A percentile compares a stretch with the other conserved stretches of the same genome.
Evolutionary conservation across 495 filamentous ascomycete genomes (phyloP).

Genomic region (Tetracladium marchalianum): DNA sequence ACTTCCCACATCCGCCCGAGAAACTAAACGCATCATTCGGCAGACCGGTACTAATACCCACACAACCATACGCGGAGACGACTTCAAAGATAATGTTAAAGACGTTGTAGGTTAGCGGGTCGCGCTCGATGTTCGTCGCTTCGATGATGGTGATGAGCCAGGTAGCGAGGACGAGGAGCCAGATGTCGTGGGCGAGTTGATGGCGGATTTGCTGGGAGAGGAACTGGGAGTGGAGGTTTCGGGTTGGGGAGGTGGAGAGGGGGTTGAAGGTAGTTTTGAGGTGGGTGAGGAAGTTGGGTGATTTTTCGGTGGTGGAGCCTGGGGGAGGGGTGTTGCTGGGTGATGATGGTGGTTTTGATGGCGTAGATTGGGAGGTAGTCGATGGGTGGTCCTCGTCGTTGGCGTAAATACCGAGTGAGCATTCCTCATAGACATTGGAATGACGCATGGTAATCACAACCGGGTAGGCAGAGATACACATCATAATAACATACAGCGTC

Average conservation of each 20-base stretch:
- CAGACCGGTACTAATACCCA: conserved; percentile 67
- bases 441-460: conserved; percentile 64
- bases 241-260: neutral
- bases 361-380: neutral
- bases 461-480: conserved; percentile 77
- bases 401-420: conserved; percentile 56
- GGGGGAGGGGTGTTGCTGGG: conserved; percentile 8
- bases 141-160: conserved; percentile 70
- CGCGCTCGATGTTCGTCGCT: conserved; percentile 48
- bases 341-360: conserved; percentile 20
- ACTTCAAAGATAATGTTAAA: conserved; percentile 86
- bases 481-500: conserved; percentile 84
- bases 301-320: conserved; percentile 8
- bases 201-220: conserved; percentile 61
- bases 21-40: conserved; percentile 62
- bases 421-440: conserved; percentile 59
- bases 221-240: conserved; percentile 25
- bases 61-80: conserved; percentile 76
- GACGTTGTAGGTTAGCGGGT: conserved; percentile 62
- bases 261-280: conserved; percentile 14
- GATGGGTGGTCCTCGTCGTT: conserved; percentile 26
- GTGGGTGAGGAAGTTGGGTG: conserved; percentile 4
- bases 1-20: conserved; percentile 57
- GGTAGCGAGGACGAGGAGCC: conserved; percentile 72
- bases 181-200: conserved; percentile 78